Evolutionary conservation across 2,329 filamentous ascomycete genomes (phyloP).

Genomic region (Samsoniella hepiali): DNA sequence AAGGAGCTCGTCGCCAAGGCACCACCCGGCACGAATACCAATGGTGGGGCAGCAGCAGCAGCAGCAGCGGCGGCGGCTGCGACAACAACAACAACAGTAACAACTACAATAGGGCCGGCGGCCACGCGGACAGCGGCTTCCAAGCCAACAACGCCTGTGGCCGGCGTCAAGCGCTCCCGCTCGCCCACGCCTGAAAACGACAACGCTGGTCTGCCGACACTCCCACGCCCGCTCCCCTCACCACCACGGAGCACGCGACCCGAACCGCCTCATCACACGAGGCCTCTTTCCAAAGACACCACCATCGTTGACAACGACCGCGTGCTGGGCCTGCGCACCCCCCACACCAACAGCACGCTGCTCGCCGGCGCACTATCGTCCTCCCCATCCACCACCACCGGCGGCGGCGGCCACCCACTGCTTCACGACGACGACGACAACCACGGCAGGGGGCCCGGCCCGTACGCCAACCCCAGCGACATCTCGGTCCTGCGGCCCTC

Average conservation of each 20-base stretch:
- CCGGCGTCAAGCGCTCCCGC: constrained; percentile 17
- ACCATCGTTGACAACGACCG: constrained; percentile 18
- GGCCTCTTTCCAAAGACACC: neutral
- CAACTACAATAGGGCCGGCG: neutral
- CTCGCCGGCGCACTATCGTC: constrained; percentile 10
- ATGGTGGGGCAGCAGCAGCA: constrained; percentile 18
- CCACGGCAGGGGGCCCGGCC: constrained; percentile 31
- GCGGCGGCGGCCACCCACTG: neutral
- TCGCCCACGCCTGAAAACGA: neutral
- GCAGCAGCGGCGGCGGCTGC: constrained; percentile 25
- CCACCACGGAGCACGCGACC: neutral
- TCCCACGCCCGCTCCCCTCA: neutral
- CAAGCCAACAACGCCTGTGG: constrained; percentile 32
- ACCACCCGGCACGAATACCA: constrained; percentile 22
- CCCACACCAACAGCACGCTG: constrained; percentile 13
- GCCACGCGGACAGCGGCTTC: neutral
- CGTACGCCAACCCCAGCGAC: constrained; percentile 48
- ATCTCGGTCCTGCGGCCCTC: constrained; percentile 43
- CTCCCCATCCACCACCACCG: neutral
- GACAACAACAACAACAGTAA: constrained; percentile 15
- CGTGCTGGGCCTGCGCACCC: constrained; percentile 21
- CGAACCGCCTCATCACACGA: neutral
- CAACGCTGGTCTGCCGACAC: neutral
- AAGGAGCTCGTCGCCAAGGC: constrained; percentile 71
- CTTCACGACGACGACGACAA: constrained; percentile 22